Base-by-base conservation (phyloP, 352 stramenopile genomes). In the Phytophthora agathidicida region DNA sequence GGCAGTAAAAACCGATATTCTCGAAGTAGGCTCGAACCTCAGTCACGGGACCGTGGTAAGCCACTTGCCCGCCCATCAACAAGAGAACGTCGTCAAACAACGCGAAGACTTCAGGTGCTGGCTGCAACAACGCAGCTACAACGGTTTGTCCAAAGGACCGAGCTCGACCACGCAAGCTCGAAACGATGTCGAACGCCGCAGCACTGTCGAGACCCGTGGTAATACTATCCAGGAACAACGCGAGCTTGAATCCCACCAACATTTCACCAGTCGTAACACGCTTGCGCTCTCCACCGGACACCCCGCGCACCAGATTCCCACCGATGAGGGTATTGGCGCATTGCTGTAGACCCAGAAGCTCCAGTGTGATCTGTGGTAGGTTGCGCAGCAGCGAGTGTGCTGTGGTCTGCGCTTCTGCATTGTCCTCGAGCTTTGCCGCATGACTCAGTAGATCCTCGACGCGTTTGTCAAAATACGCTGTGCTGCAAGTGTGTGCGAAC, bases 221-320 rank as follows among this genome's bases (percentile, higher is more conserved):
- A 45, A 87, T 80, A 24, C 71, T 68, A 70, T 98, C 91, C 37
- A 96, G 65, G 20, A 96, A 57, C 8, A 91, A 41, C 2, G 91
- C 73, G 9, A 68, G 37, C 19, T 87, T 86, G 55, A 91, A 76
- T 0, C 85, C 93, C 1, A 97, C 67, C 8, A 96, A 56, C 65
- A 96, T 91, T 51, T 90, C 89, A 16, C 82, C 87, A 37, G 88
- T 94, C 27, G 93, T 96, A 6, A 96, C 77, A 23, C 91, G 75
- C 63, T 97, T 98, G 31, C 80, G 84, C 68, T 98, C 91, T 14
- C 91, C 91, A 31, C 91, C 91, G 7, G 72, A 91, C n/a, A 96
- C 73, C 0, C 77, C 79, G 14, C 77, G 73, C 14, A 80, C 46
- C 54, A 88, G 62, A 5, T 54, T 49, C n/a, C 77, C 71, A 7